A percentile compares a stretch with the other conserved stretches of the same genome.
Conservation (phyloP, 164 flowering plant species). For the Vitis riparia region DNA sequence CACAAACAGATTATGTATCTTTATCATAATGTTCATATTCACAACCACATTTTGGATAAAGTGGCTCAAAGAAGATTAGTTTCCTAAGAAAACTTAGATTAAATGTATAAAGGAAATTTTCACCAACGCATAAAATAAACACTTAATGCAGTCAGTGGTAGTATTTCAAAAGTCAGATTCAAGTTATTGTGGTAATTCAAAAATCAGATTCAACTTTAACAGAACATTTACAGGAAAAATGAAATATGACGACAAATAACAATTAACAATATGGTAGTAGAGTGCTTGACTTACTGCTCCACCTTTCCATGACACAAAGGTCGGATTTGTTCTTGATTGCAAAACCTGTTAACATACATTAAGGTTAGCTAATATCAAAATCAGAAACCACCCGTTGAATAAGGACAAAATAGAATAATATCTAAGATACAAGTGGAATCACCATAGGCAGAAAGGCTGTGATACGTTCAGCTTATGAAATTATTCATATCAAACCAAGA, state of each 20-base stretch:
- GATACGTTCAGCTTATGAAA: background rate
- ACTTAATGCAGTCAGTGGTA: too few relatives aligned
- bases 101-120: too few relatives aligned
- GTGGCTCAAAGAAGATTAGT: too few relatives aligned
- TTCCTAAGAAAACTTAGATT: too few relatives aligned
- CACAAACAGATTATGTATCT: too few relatives aligned
- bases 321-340: constrained; percentile 72
- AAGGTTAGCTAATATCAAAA: background rate
- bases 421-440: background rate
- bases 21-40: too few relatives aligned
- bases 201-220: background rate
- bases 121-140: too few relatives aligned
- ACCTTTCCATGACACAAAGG: constrained; percentile 86
- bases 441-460: background rate
- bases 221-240: background rate
- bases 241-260: background rate
- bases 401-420: background rate
- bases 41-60: too few relatives aligned
- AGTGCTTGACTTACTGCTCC: constrained; percentile 70
- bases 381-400: background rate
- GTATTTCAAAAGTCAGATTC: too few relatives aligned
- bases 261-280: background rate
- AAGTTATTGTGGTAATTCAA: background rate
- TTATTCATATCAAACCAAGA: background rate
- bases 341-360: constrained; percentile 53